Evolutionary conservation across 75 land plant species (phyloP), one percentile per base, ranked within the genome.

Genomic region (Adiantum capillusveneris): DNA sequence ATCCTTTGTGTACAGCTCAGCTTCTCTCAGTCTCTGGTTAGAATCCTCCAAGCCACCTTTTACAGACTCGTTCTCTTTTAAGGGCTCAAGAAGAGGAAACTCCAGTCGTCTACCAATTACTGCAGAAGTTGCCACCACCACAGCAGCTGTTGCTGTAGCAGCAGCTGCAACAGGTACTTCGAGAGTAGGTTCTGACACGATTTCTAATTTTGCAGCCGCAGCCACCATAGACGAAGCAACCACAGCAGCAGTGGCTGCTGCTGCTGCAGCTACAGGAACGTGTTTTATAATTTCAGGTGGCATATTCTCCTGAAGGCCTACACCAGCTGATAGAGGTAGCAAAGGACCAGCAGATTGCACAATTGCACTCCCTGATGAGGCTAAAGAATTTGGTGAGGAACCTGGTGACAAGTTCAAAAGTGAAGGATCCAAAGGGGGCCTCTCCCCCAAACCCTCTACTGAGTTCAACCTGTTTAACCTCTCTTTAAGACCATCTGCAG

Each of bases 161-260:
- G 79, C 81, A 62, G 88, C 86, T n/a, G 86, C 80, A 31, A 80
- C 70, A 41, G 95, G 95, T 69, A 89, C 75, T 65, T 89, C 84
- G 50, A 81, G 25, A 19, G 63, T 73, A 34, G 77, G 29, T 19
- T 84, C 90, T n/a, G 56, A 19, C 20, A 41, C n/a, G 13, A 0
- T 3, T 27, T 63, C 73, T 26, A 90, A 58, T 71, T 83, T 86
- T 34, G 86, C 70, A 39, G 78, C 95, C 48, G 86, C 95, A 41
- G 68, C 90, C 13, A 86, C 84, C 81, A 86, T 78, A 29, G 90
- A 75, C 49, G 94, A 88, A 57, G 90, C 85, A 53, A 85, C 90
- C 63, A 88, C 86, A 57, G 90, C 95, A 17, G 90, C 93, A 5
- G 93, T 85, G n/a, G 87, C 85, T 21, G 80, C 90, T 28, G 88